Evolutionary conservation across 208 protist genomes (phyloP), one percentile per base, ranked within the genome.

Genomic region (Wallacemonas sp.): DNA sequence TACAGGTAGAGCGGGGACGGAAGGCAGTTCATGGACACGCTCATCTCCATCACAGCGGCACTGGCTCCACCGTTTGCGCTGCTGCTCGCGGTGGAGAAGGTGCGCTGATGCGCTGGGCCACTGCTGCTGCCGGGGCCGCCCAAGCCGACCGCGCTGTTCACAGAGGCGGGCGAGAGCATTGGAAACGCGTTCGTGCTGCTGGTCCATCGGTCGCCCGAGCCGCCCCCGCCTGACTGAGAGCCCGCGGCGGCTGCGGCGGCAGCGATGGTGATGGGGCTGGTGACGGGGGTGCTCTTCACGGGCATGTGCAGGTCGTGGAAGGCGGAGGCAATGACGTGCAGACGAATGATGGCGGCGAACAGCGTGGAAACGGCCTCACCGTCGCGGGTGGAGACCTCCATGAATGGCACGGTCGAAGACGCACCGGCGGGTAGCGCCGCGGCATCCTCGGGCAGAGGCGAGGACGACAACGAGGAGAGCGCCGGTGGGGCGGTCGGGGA

Each of bases 301-400:
- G 52, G 52, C 52, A 58, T 58, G 52, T 58, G 23, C 6, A 34
- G 52, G 32, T 58, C 52, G 52, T 58, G 52, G n/a, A 39, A 33
- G 12, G 52, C 9, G 30, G 52, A 58, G 30, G 52, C 9, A 24
- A 58, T 58, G 29, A 39, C 52, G 52, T 58, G 52, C 12, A 58
- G 30, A 8, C 52, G 52, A 34, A 58, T n/a, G n/a, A 58, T 2
- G 29, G 52, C 52, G 17, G 34, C 52, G n/a, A 58, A 58, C 16
- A 58, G 32, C n/a, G 52, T 58, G 12, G 52, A 6, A 9, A 58
- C 52, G 26, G 52, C 52, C 6, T 9, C 34, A 17, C 32, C 30
- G n/a, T 58, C 52, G 9, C 52, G 52, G n/a, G 52, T 11, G 30
- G 52, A 58, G 12, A 58, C 17, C 32, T 58, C 52, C 52, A 58